phyloP scores from a whole-genome alignment of 345 rosid genomes.

The Laguncularia racemosa region DNA sequence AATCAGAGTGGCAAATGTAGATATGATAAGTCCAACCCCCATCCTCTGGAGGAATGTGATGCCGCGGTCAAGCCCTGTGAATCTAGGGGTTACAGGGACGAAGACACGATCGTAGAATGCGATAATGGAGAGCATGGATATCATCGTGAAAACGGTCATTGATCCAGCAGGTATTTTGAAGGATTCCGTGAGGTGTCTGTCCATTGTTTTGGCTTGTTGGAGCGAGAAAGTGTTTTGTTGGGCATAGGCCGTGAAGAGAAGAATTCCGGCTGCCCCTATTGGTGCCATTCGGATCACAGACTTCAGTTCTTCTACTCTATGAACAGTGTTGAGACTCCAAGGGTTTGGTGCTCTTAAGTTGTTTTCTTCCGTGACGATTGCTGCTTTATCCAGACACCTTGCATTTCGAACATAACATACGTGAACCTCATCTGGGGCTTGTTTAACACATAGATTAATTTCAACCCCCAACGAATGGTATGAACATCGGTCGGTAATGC shows the following conservation, averaged over 20 bases:
- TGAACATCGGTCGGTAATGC: too few relatives aligned
- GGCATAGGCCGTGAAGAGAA: slow-evolving; percentile 67
- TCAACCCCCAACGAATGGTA: background rate
- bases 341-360: slow-evolving; percentile 34
- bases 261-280: slow-evolving; percentile 79
- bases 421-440: too few relatives aligned
- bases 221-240: slow-evolving; percentile 82
- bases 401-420: too few relatives aligned
- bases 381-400: slow-evolving; percentile 82
- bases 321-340: slow-evolving; percentile 80
- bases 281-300: slow-evolving; percentile 83
- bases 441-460: too few relatives aligned
- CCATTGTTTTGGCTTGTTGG: slow-evolving; percentile 82
- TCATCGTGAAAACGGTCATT: slow-evolving; percentile 77
- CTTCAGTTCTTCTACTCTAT: slow-evolving; percentile 81
- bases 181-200: slow-evolving; percentile 56
- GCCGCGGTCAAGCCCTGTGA: slow-evolving; percentile 79
- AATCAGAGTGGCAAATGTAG: slow-evolving; percentile 62
- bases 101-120: slow-evolving; percentile 59
- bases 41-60: slow-evolving; percentile 69
- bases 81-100: slow-evolving; percentile 40
- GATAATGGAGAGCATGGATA: slow-evolving; percentile 64
- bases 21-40: slow-evolving; percentile 76
- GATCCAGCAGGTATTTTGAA: slow-evolving; percentile 82
- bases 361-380: slow-evolving; percentile 54